Conservation (phyloP, 2,329 filamentous ascomycete genomes). For the Beauveria sp. region DNA sequence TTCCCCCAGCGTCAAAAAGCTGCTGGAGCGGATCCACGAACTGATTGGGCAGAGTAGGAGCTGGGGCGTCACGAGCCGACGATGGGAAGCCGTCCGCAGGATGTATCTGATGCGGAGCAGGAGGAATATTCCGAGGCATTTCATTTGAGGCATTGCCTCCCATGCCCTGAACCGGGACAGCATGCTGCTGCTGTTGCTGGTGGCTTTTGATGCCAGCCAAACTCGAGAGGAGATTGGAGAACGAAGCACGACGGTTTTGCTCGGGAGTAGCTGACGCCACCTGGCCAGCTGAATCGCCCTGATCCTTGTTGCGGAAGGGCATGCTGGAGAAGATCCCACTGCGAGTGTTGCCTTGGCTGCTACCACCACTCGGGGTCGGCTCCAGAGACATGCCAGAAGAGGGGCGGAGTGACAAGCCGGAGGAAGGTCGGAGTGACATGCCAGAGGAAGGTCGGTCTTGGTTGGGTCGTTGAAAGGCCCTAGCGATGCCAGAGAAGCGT, state of each 20-base stretch:
- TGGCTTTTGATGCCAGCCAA: background rate
- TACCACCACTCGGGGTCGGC: background rate
- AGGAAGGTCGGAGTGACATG: background rate
- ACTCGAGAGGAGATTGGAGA: slow-evolving; percentile 1
- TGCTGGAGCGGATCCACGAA: background rate
- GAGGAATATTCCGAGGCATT: background rate
- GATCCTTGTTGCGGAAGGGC: background rate
- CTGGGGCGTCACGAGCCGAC: background rate
- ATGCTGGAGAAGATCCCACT: background rate
- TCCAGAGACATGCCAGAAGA: slow-evolving; percentile 2
- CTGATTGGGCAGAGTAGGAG: background rate
- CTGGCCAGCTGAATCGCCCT: background rate
- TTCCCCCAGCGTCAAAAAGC: background rate
- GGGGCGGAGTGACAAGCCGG: background rate
- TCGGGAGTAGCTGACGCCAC: background rate
- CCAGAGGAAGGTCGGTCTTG: slow-evolving; percentile 1
- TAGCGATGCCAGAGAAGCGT: slow-evolving; percentile 34
- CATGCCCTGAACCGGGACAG: background rate
- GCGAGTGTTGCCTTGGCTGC: background rate
- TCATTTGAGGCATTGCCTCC: background rate
- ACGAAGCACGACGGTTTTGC: background rate
- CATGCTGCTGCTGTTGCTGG: background rate
- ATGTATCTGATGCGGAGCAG: background rate
- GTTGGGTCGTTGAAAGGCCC: slow-evolving; percentile 21
- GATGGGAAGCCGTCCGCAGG: background rate